A percentile compares a stretch with the other conserved stretches of the same genome.
These are phyloP conservation scores for Phylloporus rhodoxanthus DNA, from an alignment of 768 basidiomycete species.

Conservation along the genomic window DNA sequence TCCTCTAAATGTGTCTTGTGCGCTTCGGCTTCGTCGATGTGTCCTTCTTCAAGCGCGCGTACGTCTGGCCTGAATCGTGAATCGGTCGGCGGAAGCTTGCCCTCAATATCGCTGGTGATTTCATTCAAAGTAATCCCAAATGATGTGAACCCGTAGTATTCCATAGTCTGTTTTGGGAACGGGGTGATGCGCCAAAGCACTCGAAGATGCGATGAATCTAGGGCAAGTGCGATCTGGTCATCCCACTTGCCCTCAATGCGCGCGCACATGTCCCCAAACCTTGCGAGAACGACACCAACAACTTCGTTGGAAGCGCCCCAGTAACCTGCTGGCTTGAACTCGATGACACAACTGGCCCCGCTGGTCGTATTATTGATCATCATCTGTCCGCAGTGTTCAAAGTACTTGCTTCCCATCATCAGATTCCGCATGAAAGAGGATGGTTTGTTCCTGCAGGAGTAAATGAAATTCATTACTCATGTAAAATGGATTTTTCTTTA, in stretches of 20 bases:
- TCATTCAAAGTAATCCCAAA: slow-evolving; percentile 81
- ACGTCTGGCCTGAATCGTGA: slow-evolving; percentile 80
- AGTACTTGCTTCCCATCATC: slow-evolving; percentile 86
- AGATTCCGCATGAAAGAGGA: slow-evolving; percentile 86
- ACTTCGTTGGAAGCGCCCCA: slow-evolving; percentile 77
- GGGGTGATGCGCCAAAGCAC: slow-evolving; percentile 73
- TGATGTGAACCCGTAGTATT: slow-evolving; percentile 78
- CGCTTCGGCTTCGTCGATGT: slow-evolving; percentile 62
- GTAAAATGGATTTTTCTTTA: slow-evolving; percentile 26
- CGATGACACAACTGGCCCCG: slow-evolving; percentile 58
- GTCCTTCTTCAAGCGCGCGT: slow-evolving; percentile 73
- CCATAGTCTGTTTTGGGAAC: slow-evolving; percentile 63
- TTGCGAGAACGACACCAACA: slow-evolving; percentile 50
- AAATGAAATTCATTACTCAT: slow-evolving; percentile 1
- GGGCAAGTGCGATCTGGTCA: slow-evolving; percentile 64
- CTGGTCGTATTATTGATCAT: slow-evolving; percentile 58
- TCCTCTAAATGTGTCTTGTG: slow-evolving; percentile 73
- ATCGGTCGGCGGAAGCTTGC: slow-evolving; percentile 70
- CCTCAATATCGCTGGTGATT: slow-evolving; percentile 58
- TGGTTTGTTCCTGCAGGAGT: slow-evolving; percentile 62
- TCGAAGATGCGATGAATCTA: slow-evolving; percentile 62
- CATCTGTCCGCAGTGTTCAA: slow-evolving; percentile 81
- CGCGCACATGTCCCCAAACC: slow-evolving; percentile 48
- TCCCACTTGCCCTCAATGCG: slow-evolving; percentile 90
- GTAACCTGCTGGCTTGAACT: slow-evolving; percentile 83